phyloP scores from a whole-genome alignment of 768 basidiomycete genomes.

The Lyophyllum shimeji region DNA sequence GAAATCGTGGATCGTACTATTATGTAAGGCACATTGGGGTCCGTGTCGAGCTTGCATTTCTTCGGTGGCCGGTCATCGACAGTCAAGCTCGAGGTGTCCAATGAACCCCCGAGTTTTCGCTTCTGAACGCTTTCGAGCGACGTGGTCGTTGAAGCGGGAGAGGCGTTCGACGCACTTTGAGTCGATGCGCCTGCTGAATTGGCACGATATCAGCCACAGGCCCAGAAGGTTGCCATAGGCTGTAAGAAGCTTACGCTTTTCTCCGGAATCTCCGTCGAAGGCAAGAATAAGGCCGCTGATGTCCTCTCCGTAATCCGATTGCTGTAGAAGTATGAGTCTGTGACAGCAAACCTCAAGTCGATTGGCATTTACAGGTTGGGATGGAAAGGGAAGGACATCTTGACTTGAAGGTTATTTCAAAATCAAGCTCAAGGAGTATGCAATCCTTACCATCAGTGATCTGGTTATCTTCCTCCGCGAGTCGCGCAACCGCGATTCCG shows the following conservation, averaged over 20 bases:
- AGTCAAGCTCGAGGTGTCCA: not conserved
- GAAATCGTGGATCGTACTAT: slow-evolving; percentile 18
- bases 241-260: not conserved
- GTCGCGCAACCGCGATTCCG: not conserved
- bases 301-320: slow-evolving; percentile 13
- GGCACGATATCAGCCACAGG: too few species aligned
- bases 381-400: slow-evolving; percentile 4
- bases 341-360: not conserved
- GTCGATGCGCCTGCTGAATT: not conserved
- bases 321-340: not conserved
- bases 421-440: not conserved
- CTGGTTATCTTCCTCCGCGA: not conserved
- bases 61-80: slow-evolving; percentile 6
- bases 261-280: not conserved
- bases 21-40: slow-evolving; percentile 12
- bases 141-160: slow-evolving; percentile 19
- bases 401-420: not conserved
- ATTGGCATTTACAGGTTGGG: not conserved
- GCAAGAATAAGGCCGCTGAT: slow-evolving; percentile 1
- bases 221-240: too few species aligned
- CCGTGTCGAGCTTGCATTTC: slow-evolving; percentile 4
- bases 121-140: slow-evolving; percentile 26
- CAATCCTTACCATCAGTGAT: not conserved
- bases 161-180: slow-evolving; percentile 8
- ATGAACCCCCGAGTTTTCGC: slow-evolving; percentile 26